Evolutionary conservation across 2,329 filamentous ascomycete species (phyloP).

Genomic region (Colletotrichum sp.): DNA sequence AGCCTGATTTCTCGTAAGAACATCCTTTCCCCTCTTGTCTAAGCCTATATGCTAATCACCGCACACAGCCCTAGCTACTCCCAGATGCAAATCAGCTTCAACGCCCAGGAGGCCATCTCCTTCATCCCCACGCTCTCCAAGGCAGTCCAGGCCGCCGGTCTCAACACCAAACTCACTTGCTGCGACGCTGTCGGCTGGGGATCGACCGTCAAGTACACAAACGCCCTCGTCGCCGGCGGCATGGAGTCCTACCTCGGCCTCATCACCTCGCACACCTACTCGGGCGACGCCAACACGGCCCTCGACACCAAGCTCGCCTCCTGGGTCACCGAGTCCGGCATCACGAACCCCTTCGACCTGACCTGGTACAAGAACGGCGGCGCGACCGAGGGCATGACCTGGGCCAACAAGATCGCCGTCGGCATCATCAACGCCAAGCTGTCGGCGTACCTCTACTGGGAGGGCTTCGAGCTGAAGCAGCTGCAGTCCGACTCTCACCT

Average conservation of each 20-base stretch:
- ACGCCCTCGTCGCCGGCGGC: conserved; percentile 36
- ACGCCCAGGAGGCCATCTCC: conserved; percentile 27
- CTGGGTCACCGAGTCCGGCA: conserved; percentile 59
- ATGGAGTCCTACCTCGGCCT: conserved; percentile 36
- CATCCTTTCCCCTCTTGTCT: accelerated
- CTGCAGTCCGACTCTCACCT: conserved; percentile 31
- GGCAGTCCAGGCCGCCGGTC: neutral
- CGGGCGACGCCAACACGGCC: conserved; percentile 41
- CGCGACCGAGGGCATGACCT: conserved; percentile 57
- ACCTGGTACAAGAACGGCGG: conserved; percentile 53
- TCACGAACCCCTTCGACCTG: conserved; percentile 47
- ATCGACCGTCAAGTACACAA: conserved; percentile 39
- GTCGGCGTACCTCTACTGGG: conserved; percentile 61
- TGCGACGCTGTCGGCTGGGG: conserved; percentile 45
- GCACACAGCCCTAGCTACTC: conserved; percentile 35
- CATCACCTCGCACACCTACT: conserved; percentile 46
- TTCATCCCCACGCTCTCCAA: conserved; percentile 20
- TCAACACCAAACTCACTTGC: conserved; percentile 32
- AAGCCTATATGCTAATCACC: neutral
- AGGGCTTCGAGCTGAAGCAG: conserved; percentile 42
- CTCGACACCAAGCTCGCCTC: conserved; percentile 46
- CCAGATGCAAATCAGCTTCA: conserved; percentile 37
- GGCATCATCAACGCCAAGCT: conserved; percentile 53
- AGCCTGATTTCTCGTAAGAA: conserved; percentile 19
- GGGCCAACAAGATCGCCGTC: conserved; percentile 59